Percentiles rank a stretch among this genome's conserved stretches.
Conservation (phyloP, 2,329 filamentous ascomycete species). For the Penicillium vulpinum region DNA sequence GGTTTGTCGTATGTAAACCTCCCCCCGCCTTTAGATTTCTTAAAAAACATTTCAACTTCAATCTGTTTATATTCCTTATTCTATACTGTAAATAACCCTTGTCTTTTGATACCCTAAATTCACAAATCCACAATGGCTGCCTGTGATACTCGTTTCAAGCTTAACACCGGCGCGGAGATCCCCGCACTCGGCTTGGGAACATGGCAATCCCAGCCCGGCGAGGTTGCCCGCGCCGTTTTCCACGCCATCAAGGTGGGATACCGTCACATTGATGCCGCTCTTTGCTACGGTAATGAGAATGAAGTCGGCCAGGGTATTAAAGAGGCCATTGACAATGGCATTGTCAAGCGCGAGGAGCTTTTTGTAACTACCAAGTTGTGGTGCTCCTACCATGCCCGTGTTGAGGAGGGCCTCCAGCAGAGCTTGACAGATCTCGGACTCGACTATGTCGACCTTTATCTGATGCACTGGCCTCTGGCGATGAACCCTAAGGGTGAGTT, state of each 20-base stretch:
- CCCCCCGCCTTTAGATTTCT: background rate
- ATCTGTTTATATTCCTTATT: background rate
- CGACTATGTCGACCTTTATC: slow-evolving; percentile 77
- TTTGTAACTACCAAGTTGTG: slow-evolving; percentile 86
- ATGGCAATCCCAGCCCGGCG: slow-evolving; percentile 63
- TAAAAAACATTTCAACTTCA: background rate
- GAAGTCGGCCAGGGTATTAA: slow-evolving; percentile 78
- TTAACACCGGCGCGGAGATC: slow-evolving; percentile 65
- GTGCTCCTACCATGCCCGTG: slow-evolving; percentile 73
- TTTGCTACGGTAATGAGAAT: slow-evolving; percentile 61
- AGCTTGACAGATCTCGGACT: slow-evolving; percentile 71
- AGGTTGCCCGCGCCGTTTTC: slow-evolving; percentile 60
- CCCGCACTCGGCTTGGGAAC: slow-evolving; percentile 66
- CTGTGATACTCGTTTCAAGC: slow-evolving; percentile 56
- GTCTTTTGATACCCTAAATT: background rate
- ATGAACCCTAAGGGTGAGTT: slow-evolving; percentile 71
- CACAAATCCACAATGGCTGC: slow-evolving; percentile 50
- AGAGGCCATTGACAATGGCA: slow-evolving; percentile 68
- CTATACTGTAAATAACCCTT: background rate
- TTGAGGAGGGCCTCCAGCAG: slow-evolving; percentile 69
- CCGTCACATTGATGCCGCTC: slow-evolving; percentile 43
- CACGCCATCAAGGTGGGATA: slow-evolving; percentile 54
- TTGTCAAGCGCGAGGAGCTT: slow-evolving; percentile 72
- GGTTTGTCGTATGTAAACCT: slow-evolving; percentile 1
- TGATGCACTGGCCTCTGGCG: slow-evolving; percentile 79